Evolutionary conservation across 225 moss, liverwort and hornwort species (phyloP), one percentile per base, ranked within the genome.

Genomic region (Pseudoscleropodium purum): DNA sequence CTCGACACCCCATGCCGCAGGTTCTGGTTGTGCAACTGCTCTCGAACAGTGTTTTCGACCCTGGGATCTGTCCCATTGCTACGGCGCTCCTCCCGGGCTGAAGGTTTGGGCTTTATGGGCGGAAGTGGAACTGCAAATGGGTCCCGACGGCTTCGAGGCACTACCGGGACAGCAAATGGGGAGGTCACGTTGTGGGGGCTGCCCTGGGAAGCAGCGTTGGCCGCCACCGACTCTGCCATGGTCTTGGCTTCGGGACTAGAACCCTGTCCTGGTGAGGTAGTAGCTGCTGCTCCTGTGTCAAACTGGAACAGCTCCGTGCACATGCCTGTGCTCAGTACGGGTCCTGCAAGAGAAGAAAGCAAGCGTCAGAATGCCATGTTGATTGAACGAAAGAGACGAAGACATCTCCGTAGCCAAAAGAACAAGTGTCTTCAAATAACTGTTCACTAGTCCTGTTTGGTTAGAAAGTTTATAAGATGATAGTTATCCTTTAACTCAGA

Each of bases 241-340:
- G 91, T 86, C 45, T 91, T 93, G 5, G 81, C 83, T 56, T 88
- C 78, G 30, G 86, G 34, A 60, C 64, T 86, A 41, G 90, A 88
- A 45, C 43, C 72, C 56, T 92, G 90, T 33, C 45, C 73, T 41
- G 88, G 26, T 43, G 89, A 76, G n/a, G 79, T 87, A 62, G 91
- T 57, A 63, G 80, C 64, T 66, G 85, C 76, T 69, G 93, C 54
- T 51, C 91, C 64, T 83, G 93, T 94, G 57, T 95, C 92, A 67
- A 95, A 96, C 70, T 93, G 92, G 89, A 95, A 96, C 36, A 96
- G 90, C 89, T 94, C 89, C 15, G 92, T 93, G 91, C 94, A 93
- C 93, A 95, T 93, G 51, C 93, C 90, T 62, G 92, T 95, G 86
- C 89, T 92, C 36, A 93, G 62, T 45, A 94, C 78, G 81, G 86